Percentiles rank a stretch among this genome's conserved stretches.
Conservation (phyloP, 345 rosid species). For the Pelargonium nanum region DNA sequence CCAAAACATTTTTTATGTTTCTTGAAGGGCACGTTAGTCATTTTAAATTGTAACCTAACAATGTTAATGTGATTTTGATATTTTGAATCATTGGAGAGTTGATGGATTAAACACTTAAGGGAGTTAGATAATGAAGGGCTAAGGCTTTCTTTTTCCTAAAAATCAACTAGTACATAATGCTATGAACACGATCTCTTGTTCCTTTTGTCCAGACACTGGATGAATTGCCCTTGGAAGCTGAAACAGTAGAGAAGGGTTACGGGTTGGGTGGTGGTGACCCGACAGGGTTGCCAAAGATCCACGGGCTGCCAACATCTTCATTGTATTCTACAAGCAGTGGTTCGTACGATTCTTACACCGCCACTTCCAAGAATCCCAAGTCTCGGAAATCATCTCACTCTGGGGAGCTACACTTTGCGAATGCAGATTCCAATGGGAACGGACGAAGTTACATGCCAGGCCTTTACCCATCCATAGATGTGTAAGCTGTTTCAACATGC, state of each 20-base stretch:
- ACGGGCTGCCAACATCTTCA: conserved; percentile 57
- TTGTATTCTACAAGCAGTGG: conserved; percentile 37
- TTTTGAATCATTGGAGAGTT: too few relatives aligned
- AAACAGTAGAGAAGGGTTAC: conserved; percentile 76
- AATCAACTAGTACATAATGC: too few relatives aligned
- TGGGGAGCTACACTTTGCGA: conserved; percentile 55
- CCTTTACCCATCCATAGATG: conserved; percentile 33
- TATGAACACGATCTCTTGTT: neutral
- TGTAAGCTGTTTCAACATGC: conserved; percentile 8
- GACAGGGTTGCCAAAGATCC: conserved; percentile 66
- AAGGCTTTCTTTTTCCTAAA: too few relatives aligned
- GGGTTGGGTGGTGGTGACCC: conserved; percentile 42
- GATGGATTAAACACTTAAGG: too few relatives aligned
- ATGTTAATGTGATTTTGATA: too few relatives aligned
- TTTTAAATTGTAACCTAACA: too few relatives aligned
- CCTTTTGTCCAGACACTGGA: conserved; percentile 61
- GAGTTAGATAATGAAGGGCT: too few relatives aligned
- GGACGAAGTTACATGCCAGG: conserved; percentile 37
- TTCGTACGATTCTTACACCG: conserved; percentile 38
- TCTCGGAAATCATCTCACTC: conserved; percentile 58
- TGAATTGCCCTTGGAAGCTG: conserved; percentile 88
- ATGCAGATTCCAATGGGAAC: conserved; percentile 54
- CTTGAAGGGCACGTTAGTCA: too few relatives aligned
- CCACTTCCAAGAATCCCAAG: conserved; percentile 48
- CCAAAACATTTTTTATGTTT: too few relatives aligned